Evolutionary conservation across 2,329 filamentous ascomycete species (phyloP).

Genomic region (Fusarium nanum): DNA sequence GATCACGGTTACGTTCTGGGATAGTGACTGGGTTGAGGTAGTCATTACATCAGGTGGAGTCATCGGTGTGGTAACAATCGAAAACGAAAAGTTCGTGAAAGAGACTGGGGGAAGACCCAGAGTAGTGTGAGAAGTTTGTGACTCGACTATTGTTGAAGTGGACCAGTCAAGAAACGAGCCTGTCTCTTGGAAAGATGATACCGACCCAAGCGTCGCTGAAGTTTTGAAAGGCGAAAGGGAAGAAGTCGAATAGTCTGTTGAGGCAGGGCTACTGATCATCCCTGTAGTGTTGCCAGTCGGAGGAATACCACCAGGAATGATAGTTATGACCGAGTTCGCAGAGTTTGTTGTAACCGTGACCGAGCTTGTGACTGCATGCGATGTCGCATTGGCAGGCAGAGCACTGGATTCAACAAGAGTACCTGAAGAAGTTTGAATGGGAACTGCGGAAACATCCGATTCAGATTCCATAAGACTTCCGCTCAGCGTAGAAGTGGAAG

Average conservation of each 20-base stretch:
- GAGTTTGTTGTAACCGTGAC: constrained; percentile 23
- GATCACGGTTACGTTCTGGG: constrained; percentile 10
- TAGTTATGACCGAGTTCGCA: constrained; percentile 31
- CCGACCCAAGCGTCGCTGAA: constrained; percentile 1
- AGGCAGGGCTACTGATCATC: constrained; percentile 7
- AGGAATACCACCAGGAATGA: constrained; percentile 26
- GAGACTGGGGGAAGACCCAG: constrained; percentile 2
- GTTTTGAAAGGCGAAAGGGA: constrained; percentile 9
- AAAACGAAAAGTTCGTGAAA: constrained; percentile 14
- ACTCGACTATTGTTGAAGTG: constrained; percentile 25
- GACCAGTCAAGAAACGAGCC: constrained; percentile 29
- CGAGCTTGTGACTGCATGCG: background rate
- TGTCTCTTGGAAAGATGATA: constrained; percentile 4
- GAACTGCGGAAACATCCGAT: background rate
- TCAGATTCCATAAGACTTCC: background rate
- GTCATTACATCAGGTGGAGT: constrained; percentile 14
- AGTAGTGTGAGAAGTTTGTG: background rate
- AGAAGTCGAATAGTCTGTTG: constrained; percentile 14
- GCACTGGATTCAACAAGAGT: constrained; percentile 13
- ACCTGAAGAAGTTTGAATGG: background rate
- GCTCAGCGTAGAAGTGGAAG: background rate
- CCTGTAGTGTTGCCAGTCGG: constrained; percentile 16
- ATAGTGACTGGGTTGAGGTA: constrained; percentile 1
- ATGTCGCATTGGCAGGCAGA: constrained; percentile 18
- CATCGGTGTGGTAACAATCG: constrained; percentile 24